phyloP scores from a whole-genome alignment of 495 filamentous ascomycete species.

The Annulohypoxylon nitens region DNA sequence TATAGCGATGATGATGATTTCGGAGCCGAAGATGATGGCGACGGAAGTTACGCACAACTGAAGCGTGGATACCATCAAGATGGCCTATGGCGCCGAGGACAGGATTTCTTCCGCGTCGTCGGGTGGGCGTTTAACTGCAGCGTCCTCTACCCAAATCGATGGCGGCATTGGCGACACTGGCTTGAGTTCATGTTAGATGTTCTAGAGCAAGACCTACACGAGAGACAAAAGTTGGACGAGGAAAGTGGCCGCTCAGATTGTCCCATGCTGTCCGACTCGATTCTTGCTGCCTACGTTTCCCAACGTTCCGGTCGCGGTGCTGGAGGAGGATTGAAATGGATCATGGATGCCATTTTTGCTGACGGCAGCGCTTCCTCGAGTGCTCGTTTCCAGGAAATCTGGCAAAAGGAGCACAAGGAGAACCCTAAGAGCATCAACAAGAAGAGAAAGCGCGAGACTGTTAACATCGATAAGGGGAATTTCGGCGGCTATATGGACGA shows the following conservation, averaged over 20 bases:
- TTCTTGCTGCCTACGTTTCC: constrained; percentile 49
- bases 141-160: constrained; percentile 73
- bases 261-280: constrained; percentile 53
- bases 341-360: constrained; percentile 60
- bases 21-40: constrained; percentile 55
- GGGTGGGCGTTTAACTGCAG: constrained; percentile 97
- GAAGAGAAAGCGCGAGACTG: constrained; percentile 64
- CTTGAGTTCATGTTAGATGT: constrained; percentile 83
- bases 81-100: constrained; percentile 77
- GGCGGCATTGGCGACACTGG: constrained; percentile 88
- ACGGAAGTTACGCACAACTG: constrained; percentile 65
- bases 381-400: constrained; percentile 62
- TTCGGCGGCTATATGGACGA: constrained; percentile 62
- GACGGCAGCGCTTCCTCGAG: constrained; percentile 54
- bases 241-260: constrained; percentile 46
- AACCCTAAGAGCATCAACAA: constrained; percentile 54
- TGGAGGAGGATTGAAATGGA: constrained; percentile 52
- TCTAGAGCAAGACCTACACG: constrained; percentile 79
- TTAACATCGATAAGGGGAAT: constrained; percentile 60
- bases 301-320: constrained; percentile 56
- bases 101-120: constrained; percentile 89
- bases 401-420: constrained; percentile 60
- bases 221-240: constrained; percentile 59
- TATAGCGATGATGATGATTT: constrained; percentile 42
- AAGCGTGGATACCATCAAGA: constrained; percentile 64